These are phyloP conservation scores for Steccherinum ochraceum DNA, from an alignment of 768 basidiomycete species.

Conservation along the genomic window DNA sequence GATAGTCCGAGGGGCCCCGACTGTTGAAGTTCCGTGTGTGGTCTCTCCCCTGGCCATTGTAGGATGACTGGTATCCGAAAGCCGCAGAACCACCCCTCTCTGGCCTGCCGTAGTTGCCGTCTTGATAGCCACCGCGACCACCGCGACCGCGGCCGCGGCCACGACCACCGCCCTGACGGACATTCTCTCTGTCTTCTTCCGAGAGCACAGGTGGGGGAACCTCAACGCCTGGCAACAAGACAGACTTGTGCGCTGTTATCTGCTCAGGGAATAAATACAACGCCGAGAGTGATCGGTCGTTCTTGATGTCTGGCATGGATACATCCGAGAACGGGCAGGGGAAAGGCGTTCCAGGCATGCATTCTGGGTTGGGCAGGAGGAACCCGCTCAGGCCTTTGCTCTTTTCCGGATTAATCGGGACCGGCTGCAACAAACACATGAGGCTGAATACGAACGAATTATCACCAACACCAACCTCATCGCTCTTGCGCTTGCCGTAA, in stretches of 20 bases:
- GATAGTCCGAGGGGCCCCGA: slow-evolving; percentile 1
- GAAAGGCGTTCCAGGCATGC: slow-evolving; percentile 89
- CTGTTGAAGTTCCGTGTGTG: slow-evolving; percentile 6
- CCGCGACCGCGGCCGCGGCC: slow-evolving; percentile 37
- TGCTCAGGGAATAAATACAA: slow-evolving; percentile 89
- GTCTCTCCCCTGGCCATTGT: slow-evolving; percentile 6
- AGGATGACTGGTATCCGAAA: slow-evolving; percentile 4
- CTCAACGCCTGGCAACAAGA: slow-evolving; percentile 69
- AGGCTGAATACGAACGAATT: too few relatives aligned
- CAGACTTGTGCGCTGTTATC: slow-evolving; percentile 75
- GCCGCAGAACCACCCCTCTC: neutral
- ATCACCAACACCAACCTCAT: slow-evolving; percentile 72
- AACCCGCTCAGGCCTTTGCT: slow-evolving; percentile 79
- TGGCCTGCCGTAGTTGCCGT: neutral
- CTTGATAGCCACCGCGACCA: slow-evolving; percentile 32
- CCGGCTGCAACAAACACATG: slow-evolving; percentile 45
- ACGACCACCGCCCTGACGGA: slow-evolving; percentile 42
- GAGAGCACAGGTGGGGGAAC: slow-evolving; percentile 55
- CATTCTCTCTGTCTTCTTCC: slow-evolving; percentile 63
- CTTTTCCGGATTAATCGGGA: slow-evolving; percentile 57
- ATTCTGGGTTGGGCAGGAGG: slow-evolving; percentile 78
- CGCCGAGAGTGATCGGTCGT: slow-evolving; percentile 84
- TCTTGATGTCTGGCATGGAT: slow-evolving; percentile 71
- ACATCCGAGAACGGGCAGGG: slow-evolving; percentile 60
- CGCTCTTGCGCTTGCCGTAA: slow-evolving; percentile 83